A percentile compares a stretch with the other conserved stretches of the same genome.
phyloP scores from a whole-genome alignment of 768 basidiomycete species.

The Pisolithus tinctorius region DNA sequence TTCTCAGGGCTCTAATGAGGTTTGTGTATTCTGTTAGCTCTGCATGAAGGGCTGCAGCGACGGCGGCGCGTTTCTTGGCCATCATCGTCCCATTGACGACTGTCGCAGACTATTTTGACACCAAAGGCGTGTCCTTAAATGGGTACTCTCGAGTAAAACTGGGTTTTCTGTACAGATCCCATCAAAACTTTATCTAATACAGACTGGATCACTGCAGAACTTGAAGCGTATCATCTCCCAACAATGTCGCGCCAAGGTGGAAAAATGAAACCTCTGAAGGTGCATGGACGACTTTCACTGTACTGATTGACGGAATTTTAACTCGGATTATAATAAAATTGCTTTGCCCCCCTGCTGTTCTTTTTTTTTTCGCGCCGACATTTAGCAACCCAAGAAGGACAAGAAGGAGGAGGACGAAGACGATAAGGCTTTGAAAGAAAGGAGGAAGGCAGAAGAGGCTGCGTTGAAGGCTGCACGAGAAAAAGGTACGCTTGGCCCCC shows the following conservation, averaged over 20 bases:
- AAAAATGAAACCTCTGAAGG: conserved; percentile 86
- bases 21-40: conserved; percentile 66
- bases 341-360: not conserved
- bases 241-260: conserved; percentile 61
- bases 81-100: not conserved
- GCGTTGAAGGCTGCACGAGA: conserved; percentile 68
- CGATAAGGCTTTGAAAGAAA: conserved; percentile 66
- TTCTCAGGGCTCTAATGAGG: conserved; percentile 57
- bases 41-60: conserved; percentile 51
- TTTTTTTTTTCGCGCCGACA: conserved; percentile 2
- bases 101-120: no score
- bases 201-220: not conserved
- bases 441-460: conserved; percentile 68
- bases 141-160: no score
- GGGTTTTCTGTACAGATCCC: not conserved
- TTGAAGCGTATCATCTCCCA: not conserved
- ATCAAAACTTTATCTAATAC: not conserved
- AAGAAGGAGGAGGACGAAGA: conserved; percentile 69
- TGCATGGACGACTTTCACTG: conserved; percentile 17
- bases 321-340: not conserved
- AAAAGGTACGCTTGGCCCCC: conserved; percentile 43
- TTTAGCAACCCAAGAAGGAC: conserved; percentile 77
- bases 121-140: no score
- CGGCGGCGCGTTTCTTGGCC: conserved; percentile 35
- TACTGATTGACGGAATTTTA: not conserved